Evolutionary conservation across 768 basidiomycete species (phyloP), one percentile per base, ranked within the genome.

Genomic region (Pholiota conissans): DNA sequence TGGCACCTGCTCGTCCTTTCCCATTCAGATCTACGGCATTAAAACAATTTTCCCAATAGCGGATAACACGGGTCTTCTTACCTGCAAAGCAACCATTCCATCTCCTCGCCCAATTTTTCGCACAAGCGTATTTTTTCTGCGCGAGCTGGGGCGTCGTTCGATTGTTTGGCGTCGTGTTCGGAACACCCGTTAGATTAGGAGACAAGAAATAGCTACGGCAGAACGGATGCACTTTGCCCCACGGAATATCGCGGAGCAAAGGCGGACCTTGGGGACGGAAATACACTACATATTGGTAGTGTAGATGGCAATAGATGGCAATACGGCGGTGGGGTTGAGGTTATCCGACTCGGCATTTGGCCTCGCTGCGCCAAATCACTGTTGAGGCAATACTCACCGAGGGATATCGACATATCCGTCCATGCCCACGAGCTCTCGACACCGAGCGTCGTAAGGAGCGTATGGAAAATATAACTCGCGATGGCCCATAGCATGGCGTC

Each of bases 181-280:
- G 30, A 32, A 13, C 30, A 32, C 7, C 30, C 30, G 30, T 13
- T 32, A 32, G 30, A 6, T 32, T 32, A 32, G 30, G 30, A 32
- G 30, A 32, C 30, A 34, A 5, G 26, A 27, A 51, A 29, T 39
- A 26, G 9, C 28, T 32, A 28, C 61, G 56, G 59, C 61, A 51
- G 47, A 48, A 52, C 63, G 61, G 63, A 20, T 57, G 59, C 62
- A 57, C 65, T 60, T 58, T 61, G 32, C 47, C 61, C 61, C 55
- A 37, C 54, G 61, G 52, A 40, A 55, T 39, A 60, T 62, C 52
- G 65, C 63, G 67, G 66, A 64, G 65, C 62, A 65, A 65, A 64
- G 56, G 65, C 65, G 66, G 64, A 56, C 53, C 59, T 58, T 52
- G 59, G 51, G 42, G 57, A 65, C 66, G 68, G 67, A 65, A 61